Evolutionary conservation across 176 grass and related monocot genomes (phyloP), one percentile per base, ranked within the genome.

Genomic region (Melocanna baccifera): DNA sequence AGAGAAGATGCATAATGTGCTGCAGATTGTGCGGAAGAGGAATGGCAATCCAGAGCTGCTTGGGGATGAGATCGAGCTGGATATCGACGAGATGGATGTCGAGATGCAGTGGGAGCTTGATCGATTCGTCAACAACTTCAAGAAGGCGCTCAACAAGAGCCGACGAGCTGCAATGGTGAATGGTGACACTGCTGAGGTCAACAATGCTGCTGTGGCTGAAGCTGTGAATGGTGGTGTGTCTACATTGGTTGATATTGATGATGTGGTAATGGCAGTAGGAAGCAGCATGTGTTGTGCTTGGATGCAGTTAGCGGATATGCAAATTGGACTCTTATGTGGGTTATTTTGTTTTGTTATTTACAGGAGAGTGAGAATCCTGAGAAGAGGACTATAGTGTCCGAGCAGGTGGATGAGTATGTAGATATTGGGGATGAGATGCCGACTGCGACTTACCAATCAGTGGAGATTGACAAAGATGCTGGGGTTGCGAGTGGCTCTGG

Each of bases 381-480:
- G 18, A 90, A 84, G 84, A 56, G 1, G 30, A 68, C 13, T 48
- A 8, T 76, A 68, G 3, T 81, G 29, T 37, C 68, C 2, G 86
- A 90, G 56, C 82, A 86, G n/a, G 87, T 77, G 12, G 96, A 99
- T 50, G 96, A 99, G 70, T 94, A 99, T 68, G 78, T 99, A 14
- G 96, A 99, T 75, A 99, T 94, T 79, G 93, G 91, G 19, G 93
- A 99, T 67, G 93, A 99, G 71, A 94, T 96, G 83, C 96, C 93
- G 36, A 36, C 81, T 26, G 62, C 80, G 22, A 91, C 91, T 80
- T 96, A 96, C 81, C 93, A 91, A 26, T 86, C 93, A 12, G 79
- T n/a, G n/a, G n/a, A n/a, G n/a, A n/a, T n/a, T n/a, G n/a, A n/a
- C n/a, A n/a, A n/a, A n/a, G n/a, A n/a, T 94, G 46, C 84, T 22